Evolutionary conservation across 1,284 basidiomycete species (phyloP), one percentile per base, ranked within the genome.

Genomic region (Ustilago hordei): DNA sequence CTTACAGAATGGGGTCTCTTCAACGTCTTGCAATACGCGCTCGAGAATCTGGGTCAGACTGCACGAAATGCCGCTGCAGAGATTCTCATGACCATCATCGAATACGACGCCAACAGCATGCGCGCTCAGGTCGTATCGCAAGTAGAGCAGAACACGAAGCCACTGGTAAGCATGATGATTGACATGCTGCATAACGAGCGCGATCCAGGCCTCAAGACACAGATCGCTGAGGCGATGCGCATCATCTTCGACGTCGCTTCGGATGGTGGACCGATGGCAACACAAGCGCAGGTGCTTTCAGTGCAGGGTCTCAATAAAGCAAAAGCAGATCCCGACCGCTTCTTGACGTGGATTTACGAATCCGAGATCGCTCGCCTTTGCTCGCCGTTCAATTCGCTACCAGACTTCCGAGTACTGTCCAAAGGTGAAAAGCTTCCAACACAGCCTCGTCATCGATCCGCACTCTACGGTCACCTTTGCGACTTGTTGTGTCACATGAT

Each of bases 401-500:
- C 93, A 4, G 92, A 95, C 71, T 92, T 91, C 88, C 64, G 64
- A 8, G 64, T 75, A 5, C 50, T 76, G 2, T 65, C 76, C 12
- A 72, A 67, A 38, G 66, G 63, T 56, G 69, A 77, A 55, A 72
- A 62, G 55, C 60, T 80, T 5, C 50, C 69, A 6, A 60, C 62
- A 39, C 65, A 63, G 11, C 55, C 60, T 47, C 71, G 69, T 28
- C 61, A 65, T 31, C 69, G 71, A 12, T 75, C 70, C 35, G 79
- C 85, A 3, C 81, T 87, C 19, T 86, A 82, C 36, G 83, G 78
- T 6, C 87, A 87, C 62, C 78, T 87, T 7, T 94, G 93, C 87
- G 97, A 99, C 85, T 89, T 98, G 73, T 88, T 98, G 68, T 93
- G 93, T 86, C 94, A 91, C 87, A 95, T 95, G 87, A 90, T 93